These are phyloP conservation scores for Flagelloscypha sp. DNA, from an alignment of 768 basidiomycete genomes.

Conservation along the genomic window DNA sequence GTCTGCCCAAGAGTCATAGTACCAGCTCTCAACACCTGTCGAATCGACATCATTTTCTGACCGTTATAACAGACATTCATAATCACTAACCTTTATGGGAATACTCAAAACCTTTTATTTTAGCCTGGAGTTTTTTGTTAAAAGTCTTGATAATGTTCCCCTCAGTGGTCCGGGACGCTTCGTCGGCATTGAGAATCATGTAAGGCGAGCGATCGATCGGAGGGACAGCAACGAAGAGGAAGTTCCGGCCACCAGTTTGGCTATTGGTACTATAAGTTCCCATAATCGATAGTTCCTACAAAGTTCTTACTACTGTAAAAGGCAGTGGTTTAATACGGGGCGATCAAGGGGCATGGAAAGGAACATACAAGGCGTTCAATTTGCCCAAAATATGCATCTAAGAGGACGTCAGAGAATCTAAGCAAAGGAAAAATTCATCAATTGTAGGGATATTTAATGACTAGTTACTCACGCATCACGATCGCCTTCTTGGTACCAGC, in stretches of 20 bases:
- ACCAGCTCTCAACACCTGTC: constrained; percentile 28
- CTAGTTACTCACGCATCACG: constrained; percentile 34
- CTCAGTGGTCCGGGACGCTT: constrained; percentile 33
- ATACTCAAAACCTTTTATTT: constrained; percentile 31
- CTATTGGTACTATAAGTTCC: constrained; percentile 18
- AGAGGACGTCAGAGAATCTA: constrained; percentile 41
- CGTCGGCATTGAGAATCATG: constrained; percentile 32
- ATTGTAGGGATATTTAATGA: neutral
- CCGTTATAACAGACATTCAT: neutral
- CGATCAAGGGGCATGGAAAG: neutral
- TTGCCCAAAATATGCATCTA: constrained; percentile 42
- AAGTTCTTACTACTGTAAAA: constrained; percentile 3
- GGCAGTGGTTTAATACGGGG: constrained; percentile 1
- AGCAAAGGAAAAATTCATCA: constrained; percentile 1
- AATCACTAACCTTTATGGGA: constrained; percentile 35
- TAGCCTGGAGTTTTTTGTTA: constrained; percentile 40
- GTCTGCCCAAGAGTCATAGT: constrained; percentile 42
- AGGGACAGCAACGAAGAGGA: constrained; percentile 42
- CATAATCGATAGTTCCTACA: neutral
- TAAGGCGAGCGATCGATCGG: constrained; percentile 38
- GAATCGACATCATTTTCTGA: neutral
- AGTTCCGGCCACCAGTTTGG: constrained; percentile 47
- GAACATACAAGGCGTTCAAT: constrained; percentile 38
- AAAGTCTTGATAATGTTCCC: constrained; percentile 41
- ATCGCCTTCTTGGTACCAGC: constrained; percentile 37